Evolutionary conservation across 805 yeast species (phyloP).

Genomic region (Diddensiella transvaalensis): DNA sequence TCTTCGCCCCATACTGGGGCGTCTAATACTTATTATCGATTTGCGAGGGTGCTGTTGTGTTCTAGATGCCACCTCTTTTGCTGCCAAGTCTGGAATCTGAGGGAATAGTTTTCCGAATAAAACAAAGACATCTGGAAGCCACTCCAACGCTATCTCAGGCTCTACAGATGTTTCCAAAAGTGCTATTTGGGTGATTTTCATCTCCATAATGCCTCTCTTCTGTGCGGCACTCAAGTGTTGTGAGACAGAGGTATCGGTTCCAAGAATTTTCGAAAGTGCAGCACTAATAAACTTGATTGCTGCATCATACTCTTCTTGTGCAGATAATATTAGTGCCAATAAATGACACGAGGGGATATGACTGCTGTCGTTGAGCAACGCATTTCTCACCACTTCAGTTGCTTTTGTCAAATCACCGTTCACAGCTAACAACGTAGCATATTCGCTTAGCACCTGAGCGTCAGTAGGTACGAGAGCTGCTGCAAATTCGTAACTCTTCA

Average conservation of each 20-base stretch:
- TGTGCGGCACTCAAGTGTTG: conserved; percentile 22
- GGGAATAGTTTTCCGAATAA: conserved; percentile 50
- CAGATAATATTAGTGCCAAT: conserved; percentile 58
- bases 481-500: conserved; percentile 18
- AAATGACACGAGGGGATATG: conserved; percentile 65
- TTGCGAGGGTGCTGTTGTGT: background rate
- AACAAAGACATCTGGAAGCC: conserved; percentile 62
- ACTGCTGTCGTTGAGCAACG: conserved; percentile 41
- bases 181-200: conserved; percentile 72
- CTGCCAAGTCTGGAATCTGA: conserved; percentile 4
- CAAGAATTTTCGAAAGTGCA: conserved; percentile 36
- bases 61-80: background rate
- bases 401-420: conserved; percentile 25
- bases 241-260: background rate
- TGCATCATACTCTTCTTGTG: conserved; percentile 53
- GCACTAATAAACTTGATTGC: conserved; percentile 55
- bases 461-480: conserved; percentile 15
- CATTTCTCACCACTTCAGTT: conserved; percentile 23
- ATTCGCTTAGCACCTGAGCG: conserved; percentile 21
- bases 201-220: conserved; percentile 52
- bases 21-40: conserved; percentile 1
- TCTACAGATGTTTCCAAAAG: conserved; percentile 63
- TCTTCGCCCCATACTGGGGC: background rate
- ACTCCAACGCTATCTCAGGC: conserved; percentile 53
- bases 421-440: conserved; percentile 32